These are phyloP conservation scores for Peronospora farinosa DNA, from an alignment of 352 stramenopile genomes.

Conservation along the genomic window DNA sequence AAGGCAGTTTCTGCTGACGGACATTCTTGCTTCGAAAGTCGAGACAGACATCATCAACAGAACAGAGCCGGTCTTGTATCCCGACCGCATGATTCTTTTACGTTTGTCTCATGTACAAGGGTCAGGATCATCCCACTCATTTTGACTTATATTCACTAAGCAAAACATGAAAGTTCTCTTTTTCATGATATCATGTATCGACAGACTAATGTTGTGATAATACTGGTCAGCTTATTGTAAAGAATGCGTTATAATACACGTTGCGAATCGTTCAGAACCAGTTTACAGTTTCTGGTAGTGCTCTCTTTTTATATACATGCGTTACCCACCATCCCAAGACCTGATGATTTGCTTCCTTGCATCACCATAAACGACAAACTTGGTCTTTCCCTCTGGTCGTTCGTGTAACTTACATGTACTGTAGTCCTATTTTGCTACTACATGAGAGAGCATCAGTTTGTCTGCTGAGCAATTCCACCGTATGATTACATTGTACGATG, in stretches of 20 bases:
- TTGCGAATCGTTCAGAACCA: no score
- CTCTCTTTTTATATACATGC: not conserved
- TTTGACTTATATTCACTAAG: constrained; percentile 5
- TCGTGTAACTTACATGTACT: no score
- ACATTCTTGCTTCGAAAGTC: not conserved
- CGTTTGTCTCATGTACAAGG: constrained; percentile 4
- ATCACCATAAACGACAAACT: not conserved
- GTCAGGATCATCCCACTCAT: not conserved
- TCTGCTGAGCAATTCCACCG: not conserved
- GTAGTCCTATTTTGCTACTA: not conserved
- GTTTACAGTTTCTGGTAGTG: not conserved
- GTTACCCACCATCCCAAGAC: not conserved
- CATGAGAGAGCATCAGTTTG: not conserved
- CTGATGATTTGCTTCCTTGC: not conserved
- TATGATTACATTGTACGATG: no score
- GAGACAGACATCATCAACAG: not conserved
- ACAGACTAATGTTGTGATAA: no score
- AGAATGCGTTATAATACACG: no score
- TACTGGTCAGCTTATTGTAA: no score
- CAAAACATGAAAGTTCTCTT: not conserved
- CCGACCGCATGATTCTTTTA: constrained; percentile 2
- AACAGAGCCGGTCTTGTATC: not conserved
- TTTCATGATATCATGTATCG: not conserved
- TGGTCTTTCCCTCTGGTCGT: not conserved
- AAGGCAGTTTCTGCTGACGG: not conserved